These are phyloP conservation scores for Gaillardinia entomophila DNA, from an alignment of 805 yeast species.

Conservation along the genomic window DNA sequence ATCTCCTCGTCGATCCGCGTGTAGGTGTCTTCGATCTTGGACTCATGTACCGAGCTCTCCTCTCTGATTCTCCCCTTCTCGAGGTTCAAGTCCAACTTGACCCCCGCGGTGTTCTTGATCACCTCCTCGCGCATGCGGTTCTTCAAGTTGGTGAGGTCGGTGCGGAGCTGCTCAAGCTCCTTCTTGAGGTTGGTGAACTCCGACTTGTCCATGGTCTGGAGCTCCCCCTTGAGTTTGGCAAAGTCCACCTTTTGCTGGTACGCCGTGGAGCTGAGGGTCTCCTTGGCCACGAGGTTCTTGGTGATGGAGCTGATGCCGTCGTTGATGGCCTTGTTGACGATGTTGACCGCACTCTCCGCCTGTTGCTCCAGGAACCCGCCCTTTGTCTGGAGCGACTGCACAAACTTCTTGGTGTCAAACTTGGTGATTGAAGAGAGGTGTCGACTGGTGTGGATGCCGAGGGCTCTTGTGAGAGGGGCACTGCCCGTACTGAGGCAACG, in stretches of 20 bases:
- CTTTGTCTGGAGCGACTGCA: constrained; percentile 55
- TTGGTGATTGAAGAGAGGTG: constrained; percentile 31
- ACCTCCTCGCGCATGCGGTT: constrained; percentile 87
- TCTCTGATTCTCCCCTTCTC: constrained; percentile 96
- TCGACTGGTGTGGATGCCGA: too few relatives aligned
- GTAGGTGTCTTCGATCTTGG: constrained; percentile 90
- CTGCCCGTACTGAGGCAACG: too few relatives aligned
- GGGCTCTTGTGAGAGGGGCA: too few relatives aligned
- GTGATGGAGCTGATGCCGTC: constrained; percentile 76
- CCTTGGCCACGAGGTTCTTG: constrained; percentile 77
- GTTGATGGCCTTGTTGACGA: constrained; percentile 68
- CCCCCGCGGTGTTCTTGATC: constrained; percentile 83
- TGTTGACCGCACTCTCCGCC: constrained; percentile 70
- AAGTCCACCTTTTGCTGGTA: constrained; percentile 96
- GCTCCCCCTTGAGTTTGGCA: constrained; percentile 88
- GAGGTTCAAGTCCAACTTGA: constrained; percentile 80
- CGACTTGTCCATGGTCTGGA: constrained; percentile 79
- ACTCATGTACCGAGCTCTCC: constrained; percentile 87
- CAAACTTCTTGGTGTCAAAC: constrained; percentile 75
- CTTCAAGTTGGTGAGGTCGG: constrained; percentile 81
- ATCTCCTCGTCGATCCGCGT: constrained; percentile 94
- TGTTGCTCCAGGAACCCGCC: constrained; percentile 71
- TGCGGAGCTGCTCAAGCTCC: constrained; percentile 79
- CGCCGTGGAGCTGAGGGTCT: constrained; percentile 73
- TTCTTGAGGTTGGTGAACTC: constrained; percentile 78